phyloP scores from a whole-genome alignment of 169 alveolate genomes.

The Cryptosporidium tyzzeri region DNA sequence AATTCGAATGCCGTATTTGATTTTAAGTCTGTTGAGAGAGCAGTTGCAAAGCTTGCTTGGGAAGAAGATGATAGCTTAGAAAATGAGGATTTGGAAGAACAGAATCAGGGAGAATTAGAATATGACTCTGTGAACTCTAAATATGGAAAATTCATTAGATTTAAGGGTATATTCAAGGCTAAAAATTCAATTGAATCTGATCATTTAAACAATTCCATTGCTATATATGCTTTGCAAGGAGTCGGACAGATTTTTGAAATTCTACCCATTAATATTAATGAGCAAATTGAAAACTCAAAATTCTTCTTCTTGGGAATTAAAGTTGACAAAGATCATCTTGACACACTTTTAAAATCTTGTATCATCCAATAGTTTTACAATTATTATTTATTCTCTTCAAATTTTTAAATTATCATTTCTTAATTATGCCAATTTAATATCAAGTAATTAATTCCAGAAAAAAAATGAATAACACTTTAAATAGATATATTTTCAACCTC shows the following conservation, averaged over 20 bases:
- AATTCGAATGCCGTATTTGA: background rate
- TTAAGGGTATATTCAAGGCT: conserved; percentile 82
- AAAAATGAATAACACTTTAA: background rate
- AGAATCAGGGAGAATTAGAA: background rate
- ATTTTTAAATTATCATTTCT: background rate
- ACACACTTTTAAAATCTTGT: conserved; percentile 21
- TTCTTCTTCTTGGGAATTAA: conserved; percentile 65
- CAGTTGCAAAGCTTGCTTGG: conserved; percentile 56
- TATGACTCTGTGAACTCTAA: background rate
- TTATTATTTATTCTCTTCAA: background rate
- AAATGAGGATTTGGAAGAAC: background rate
- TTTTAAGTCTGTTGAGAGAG: conserved; percentile 25
- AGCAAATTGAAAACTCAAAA: conserved; percentile 26
- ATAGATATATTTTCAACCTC: background rate
- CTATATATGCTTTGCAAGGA: conserved; percentile 79
- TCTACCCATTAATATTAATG: conserved; percentile 47
- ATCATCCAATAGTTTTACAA: background rate
- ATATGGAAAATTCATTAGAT: conserved; percentile 53
- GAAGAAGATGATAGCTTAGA: background rate
- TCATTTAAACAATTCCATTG: background rate
- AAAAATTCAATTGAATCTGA: conserved; percentile 39
- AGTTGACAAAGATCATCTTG: conserved; percentile 6
- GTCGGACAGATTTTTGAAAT: conserved; percentile 83
- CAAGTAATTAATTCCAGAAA: background rate
- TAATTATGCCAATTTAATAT: background rate